Evolutionary conservation across 2,329 filamentous ascomycete genomes (phyloP).

Genomic region (Cercospora sp.): DNA sequence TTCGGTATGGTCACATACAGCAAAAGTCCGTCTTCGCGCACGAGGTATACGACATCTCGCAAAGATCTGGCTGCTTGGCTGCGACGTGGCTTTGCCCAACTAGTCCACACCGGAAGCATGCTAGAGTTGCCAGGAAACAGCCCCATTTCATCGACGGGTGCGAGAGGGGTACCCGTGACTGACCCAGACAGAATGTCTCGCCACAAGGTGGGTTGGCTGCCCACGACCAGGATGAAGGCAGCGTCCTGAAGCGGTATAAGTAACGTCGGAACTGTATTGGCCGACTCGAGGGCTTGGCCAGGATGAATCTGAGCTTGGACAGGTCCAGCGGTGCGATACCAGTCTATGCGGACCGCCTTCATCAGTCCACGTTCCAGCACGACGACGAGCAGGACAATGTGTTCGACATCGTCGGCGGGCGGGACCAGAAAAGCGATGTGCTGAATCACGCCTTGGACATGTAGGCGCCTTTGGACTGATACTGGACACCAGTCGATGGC

Average conservation of each 20-base stretch:
- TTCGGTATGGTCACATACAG: constrained; percentile 61
- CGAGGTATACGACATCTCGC: constrained; percentile 80
- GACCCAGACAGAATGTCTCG: constrained; percentile 45
- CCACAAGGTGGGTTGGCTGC: constrained; percentile 41
- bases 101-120: constrained; percentile 60
- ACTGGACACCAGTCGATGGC: constrained; percentile 60
- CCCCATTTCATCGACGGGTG: constrained; percentile 10
- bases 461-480: constrained; percentile 48
- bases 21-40: constrained; percentile 81
- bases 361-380: constrained; percentile 48
- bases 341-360: constrained; percentile 40
- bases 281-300: constrained; percentile 29
- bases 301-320: constrained; percentile 28
- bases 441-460: constrained; percentile 71
- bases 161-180: constrained; percentile 26
- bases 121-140: constrained; percentile 31
- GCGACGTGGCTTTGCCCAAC: constrained; percentile 79
- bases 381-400: constrained; percentile 74
- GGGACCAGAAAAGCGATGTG: constrained; percentile 86
- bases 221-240: constrained; percentile 45
- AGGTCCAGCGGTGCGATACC: constrained; percentile 30
- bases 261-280: constrained; percentile 37
- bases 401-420: constrained; percentile 62
- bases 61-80: constrained; percentile 60
- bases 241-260: constrained; percentile 45